These are phyloP conservation scores for Kingdonia uniflora DNA, from an alignment of 164 flowering plant genomes.

Conservation along the genomic window DNA sequence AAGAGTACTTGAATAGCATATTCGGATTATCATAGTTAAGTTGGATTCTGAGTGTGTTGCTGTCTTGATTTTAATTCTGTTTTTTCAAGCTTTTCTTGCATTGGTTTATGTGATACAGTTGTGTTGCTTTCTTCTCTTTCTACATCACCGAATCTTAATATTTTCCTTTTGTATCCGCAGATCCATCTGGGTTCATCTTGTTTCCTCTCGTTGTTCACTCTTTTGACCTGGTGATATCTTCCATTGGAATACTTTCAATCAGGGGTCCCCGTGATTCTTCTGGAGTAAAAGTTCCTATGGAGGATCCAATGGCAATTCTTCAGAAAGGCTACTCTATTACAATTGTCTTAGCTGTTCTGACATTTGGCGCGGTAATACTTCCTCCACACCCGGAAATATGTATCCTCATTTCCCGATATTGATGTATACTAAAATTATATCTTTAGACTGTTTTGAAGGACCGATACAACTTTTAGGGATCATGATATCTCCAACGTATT, in stretches of 20 bases:
- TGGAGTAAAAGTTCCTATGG: conserved; percentile 40
- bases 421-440: too few relatives aligned
- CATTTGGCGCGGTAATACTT: conserved; percentile 74
- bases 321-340: conserved; percentile 95
- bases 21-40: too few relatives aligned
- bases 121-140: background rate
- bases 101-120: too few relatives aligned
- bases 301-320: conserved; percentile 96
- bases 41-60: too few relatives aligned
- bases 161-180: conserved; percentile 37
- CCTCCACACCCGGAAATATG: conserved; percentile 5
- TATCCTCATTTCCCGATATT: too few relatives aligned
- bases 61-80: too few relatives aligned
- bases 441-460: too few relatives aligned
- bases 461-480: too few relatives aligned
- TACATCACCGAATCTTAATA: background rate
- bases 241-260: conserved; percentile 87
- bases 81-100: too few relatives aligned
- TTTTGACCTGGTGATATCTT: conserved; percentile 87
- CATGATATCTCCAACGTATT: too few relatives aligned
- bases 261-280: conserved; percentile 64
- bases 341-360: conserved; percentile 69
- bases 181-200: conserved; percentile 95
- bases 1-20: too few relatives aligned
- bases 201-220: conserved; percentile 98